Base-by-base conservation (phyloP, 495 filamentous ascomycete genomes). In the Trichodelitschia bisporula region DNA sequence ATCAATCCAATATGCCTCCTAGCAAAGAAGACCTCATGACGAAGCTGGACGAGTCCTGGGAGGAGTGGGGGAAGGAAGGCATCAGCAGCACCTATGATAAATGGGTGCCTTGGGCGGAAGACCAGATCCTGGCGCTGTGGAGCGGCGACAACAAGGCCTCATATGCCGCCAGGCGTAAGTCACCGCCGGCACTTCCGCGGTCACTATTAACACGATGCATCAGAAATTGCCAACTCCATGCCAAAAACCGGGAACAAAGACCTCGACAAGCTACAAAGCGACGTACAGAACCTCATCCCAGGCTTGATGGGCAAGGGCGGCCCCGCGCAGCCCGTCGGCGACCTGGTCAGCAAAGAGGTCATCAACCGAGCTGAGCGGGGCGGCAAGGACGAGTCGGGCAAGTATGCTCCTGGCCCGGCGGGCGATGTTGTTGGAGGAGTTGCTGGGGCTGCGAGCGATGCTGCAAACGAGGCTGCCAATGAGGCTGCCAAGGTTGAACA, bases 21-120 rank as follows among this genome's bases (percentile, higher is more conserved):
- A 12, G 11, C 33, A 31, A 2, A 26, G 29, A 35, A 16, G 21
- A 36, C 11, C 26, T n/a, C n/a, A n/a, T n/a, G n/a, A n/a, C n/a
- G n/a, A n/a, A n/a, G n/a, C n/a, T n/a, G n/a, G n/a, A 47, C 17
- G 47, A 58, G 26, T 39, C 49, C 3, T 57, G 56, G 39, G 34
- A 37, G 4, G 61, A 72, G 40, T 66, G 62, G 62, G 51, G 54
- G 12, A 61, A 57, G 36, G 45, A 65, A 28, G 55, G 50, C 9
- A 73, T 72, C 54, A 62, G 68, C 45, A 46, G n/a, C n/a, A n/a
- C n/a, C n/a, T 76, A 77, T 43, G 66, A 76, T 39, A 58, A 54
- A 30, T 77, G 71, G 72, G 62, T 74, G 49, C 71, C 72, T 3
- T 78, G 72, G 69, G 56, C 76, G 20, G 72, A 78, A 40, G 72